Percentiles rank a stretch among this genome's conserved stretches.
These are phyloP conservation scores for Scalesia atractyloides DNA, from an alignment of 129 eudicot genomes.

Conservation along the genomic window DNA sequence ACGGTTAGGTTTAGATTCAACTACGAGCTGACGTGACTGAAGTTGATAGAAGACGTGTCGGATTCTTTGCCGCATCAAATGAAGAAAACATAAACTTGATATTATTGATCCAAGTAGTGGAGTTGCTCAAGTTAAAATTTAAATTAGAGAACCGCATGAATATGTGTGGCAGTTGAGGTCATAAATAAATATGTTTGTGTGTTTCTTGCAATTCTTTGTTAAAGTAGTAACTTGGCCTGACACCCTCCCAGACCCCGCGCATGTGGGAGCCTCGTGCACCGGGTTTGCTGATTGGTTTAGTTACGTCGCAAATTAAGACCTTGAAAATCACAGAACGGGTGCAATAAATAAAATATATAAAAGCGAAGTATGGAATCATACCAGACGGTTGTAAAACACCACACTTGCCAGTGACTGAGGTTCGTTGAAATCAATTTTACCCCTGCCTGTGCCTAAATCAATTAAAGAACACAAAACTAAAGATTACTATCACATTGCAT, in stretches of 20 bases:
- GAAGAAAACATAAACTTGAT: not conserved
- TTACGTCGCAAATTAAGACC: not conserved
- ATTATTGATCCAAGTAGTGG: slow-evolving; percentile 1
- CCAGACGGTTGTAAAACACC: slow-evolving; percentile 54
- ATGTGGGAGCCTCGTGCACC: too few species aligned
- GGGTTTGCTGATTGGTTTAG: not conserved
- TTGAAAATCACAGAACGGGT: not conserved
- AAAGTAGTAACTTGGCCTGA: too few species aligned
- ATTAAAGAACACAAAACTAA: slow-evolving; percentile 32
- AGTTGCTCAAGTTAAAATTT: not conserved
- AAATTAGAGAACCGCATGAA: too few species aligned
- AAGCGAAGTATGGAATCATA: slow-evolving; percentile 44
- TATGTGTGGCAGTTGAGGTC: too few species aligned
- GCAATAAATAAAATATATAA: slow-evolving; percentile 21
- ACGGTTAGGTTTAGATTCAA: not conserved
- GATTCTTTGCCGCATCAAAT: not conserved
- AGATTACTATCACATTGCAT: slow-evolving; percentile 28
- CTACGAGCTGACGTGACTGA: not conserved
- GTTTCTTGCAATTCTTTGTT: too few species aligned
- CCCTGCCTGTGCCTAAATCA: slow-evolving; percentile 57
- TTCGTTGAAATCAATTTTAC: slow-evolving; percentile 37
- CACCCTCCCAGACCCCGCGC: too few species aligned
- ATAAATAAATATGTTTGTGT: too few species aligned
- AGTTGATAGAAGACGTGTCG: too few species aligned
- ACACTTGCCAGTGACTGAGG: slow-evolving; percentile 25